phyloP scores from a whole-genome alignment of 176 grass and related monocot species.

The Puccinellia tenuiflora region DNA sequence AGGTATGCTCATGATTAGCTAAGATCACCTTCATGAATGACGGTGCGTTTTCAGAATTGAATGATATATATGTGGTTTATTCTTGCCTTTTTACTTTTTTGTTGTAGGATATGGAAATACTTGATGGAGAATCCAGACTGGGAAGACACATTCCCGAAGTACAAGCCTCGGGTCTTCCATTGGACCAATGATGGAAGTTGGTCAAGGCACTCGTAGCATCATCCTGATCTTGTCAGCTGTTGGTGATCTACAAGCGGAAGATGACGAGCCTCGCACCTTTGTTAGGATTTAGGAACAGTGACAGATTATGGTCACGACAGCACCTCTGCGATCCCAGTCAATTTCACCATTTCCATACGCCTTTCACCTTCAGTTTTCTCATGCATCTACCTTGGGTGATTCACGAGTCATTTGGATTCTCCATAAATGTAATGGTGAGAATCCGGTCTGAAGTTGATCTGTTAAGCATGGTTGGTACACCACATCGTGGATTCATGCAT shows the following conservation, averaged over 20 bases:
- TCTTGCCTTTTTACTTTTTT: conserved; percentile 22
- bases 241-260: not conserved
- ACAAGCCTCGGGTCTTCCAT: conserved; percentile 55
- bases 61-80: not conserved
- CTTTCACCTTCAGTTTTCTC: not conserved
- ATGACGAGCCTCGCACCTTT: not conserved
- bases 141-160: conserved; percentile 52
- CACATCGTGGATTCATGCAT: not conserved
- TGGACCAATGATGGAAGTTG: conserved; percentile 51
- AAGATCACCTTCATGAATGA: not conserved
- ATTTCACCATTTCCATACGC: not conserved
- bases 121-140: conserved; percentile 75
- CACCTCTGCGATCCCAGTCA: not conserved
- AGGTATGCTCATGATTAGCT: not conserved
- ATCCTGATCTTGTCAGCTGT: not conserved
- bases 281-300: not conserved
- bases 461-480: not conserved
- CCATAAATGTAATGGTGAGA: not conserved
- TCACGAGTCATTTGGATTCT: not conserved
- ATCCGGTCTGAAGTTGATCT: not conserved
- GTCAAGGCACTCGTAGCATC: conserved; percentile 38
- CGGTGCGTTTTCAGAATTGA: not conserved
- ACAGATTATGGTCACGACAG: not conserved
- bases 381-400: not conserved
- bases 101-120: conserved; percentile 70